phyloP scores from a whole-genome alignment of 805 yeast species.

The Vanderwaltozyma verrucispora region DNA sequence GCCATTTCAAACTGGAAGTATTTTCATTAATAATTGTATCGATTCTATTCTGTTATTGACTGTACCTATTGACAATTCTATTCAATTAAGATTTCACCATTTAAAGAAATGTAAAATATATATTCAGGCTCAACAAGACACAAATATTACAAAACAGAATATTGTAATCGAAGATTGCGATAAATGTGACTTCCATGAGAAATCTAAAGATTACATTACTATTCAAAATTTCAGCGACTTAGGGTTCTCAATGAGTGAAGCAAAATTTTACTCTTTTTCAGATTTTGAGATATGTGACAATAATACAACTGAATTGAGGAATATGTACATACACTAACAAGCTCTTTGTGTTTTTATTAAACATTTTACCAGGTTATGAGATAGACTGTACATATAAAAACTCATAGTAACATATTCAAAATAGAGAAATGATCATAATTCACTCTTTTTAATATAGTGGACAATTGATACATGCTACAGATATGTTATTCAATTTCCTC shows the following conservation, averaged over 20 bases:
- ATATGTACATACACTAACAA: background rate
- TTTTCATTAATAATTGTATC: slow-evolving; percentile 13
- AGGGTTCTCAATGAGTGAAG: background rate
- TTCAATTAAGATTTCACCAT: slow-evolving; percentile 21
- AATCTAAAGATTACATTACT: slow-evolving; percentile 6
- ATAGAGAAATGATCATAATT: no score
- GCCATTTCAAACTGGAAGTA: slow-evolving; percentile 18
- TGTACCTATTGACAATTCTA: slow-evolving; percentile 7
- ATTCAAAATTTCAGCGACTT: slow-evolving; percentile 21
- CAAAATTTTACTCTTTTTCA: slow-evolving; percentile 3
- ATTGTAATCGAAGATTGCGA: slow-evolving; percentile 20
- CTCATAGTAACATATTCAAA: no score
- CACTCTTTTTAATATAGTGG: no score
- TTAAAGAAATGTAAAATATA: slow-evolving; percentile 15
- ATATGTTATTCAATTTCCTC: no score
- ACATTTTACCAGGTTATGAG: no score
- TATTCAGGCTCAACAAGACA: slow-evolving; percentile 2
- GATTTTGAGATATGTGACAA: background rate
- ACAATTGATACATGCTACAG: no score
- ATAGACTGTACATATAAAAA: no score
- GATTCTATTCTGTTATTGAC: slow-evolving; percentile 8
- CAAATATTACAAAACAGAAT: slow-evolving; percentile 7
- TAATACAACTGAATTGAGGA: background rate
- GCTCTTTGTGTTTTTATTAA: no score
- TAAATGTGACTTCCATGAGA: slow-evolving; percentile 14